Percentiles rank a stretch among this genome's conserved stretches.
phyloP scores from a whole-genome alignment of 352 stramenopile genomes.

The Phytophthora europaea region DNA sequence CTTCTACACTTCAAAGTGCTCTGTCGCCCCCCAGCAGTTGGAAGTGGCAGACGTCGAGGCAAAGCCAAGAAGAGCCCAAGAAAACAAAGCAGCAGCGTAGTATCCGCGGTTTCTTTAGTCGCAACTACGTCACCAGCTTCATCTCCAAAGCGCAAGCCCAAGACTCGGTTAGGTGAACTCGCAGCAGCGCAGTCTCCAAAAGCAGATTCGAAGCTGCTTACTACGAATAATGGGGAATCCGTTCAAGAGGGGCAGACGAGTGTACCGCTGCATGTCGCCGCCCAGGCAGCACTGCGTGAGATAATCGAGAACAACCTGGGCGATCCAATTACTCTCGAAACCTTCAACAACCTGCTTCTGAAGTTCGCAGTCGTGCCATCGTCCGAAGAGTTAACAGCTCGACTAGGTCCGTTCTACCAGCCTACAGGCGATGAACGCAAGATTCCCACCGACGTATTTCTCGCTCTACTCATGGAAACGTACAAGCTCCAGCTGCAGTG shows the following conservation, averaged over 20 bases:
- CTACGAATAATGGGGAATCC: not conserved
- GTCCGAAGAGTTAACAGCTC: constrained; percentile 39
- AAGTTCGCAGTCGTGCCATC: constrained; percentile 46
- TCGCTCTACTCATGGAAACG: constrained; percentile 54
- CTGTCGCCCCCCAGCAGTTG: constrained; percentile 16
- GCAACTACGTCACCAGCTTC: constrained; percentile 7
- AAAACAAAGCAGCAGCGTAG: constrained; percentile 16
- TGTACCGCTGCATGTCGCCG: constrained; percentile 21
- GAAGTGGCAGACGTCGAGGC: constrained; percentile 11
- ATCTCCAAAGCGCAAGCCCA: constrained; percentile 44
- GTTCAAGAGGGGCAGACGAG: constrained; percentile 2
- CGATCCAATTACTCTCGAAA: constrained; percentile 55
- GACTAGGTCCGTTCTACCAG: constrained; percentile 60
- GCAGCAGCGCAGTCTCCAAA: constrained; percentile 3
- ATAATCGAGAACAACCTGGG: constrained; percentile 45
- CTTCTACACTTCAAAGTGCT: constrained; percentile 52
- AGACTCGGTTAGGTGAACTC: constrained; percentile 33
- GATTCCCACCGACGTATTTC: constrained; percentile 57
- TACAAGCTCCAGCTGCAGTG: constrained; percentile 60
- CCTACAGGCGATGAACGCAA: constrained; percentile 69
- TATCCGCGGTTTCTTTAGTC: not conserved
- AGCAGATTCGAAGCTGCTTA: not conserved
- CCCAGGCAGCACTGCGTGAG: constrained; percentile 25
- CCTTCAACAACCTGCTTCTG: constrained; percentile 62
- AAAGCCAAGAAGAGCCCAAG: constrained; percentile 25